phyloP scores from a whole-genome alignment of 495 filamentous ascomycete species.

The Penicillium taxi region DNA sequence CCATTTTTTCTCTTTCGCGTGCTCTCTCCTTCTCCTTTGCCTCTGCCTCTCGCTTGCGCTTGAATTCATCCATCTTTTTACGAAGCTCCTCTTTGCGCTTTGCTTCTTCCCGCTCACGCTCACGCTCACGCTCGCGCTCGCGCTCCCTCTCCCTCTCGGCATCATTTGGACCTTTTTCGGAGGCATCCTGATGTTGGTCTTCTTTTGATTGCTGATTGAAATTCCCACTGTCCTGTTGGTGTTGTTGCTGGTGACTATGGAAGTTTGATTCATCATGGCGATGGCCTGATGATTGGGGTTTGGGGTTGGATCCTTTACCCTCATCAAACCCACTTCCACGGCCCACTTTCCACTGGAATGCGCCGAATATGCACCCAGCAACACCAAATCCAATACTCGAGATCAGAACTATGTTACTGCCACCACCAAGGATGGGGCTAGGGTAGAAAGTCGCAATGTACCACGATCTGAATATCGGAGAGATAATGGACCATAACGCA shows the following conservation, averaged over 20 bases:
- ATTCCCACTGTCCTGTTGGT: conserved; percentile 10
- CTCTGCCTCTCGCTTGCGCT: conserved; percentile 36
- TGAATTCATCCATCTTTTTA: conserved; percentile 58
- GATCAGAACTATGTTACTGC: conserved; percentile 53
- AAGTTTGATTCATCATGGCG: conserved; percentile 12
- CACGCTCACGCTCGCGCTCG: conserved; percentile 41
- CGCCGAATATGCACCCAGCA: conserved; percentile 67
- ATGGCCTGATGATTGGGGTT: conserved; percentile 14
- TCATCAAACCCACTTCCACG: conserved; percentile 18
- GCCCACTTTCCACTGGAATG: conserved; percentile 46
- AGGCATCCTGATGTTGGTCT: conserved; percentile 19
- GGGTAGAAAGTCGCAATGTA: conserved; percentile 48
- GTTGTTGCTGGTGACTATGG: conserved; percentile 12
- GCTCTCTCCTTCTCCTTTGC: conserved; percentile 39
- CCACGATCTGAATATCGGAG: conserved; percentile 63
- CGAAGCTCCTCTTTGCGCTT: conserved; percentile 41
- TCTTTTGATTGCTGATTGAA: conserved; percentile 28
- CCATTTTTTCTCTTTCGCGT: conserved; percentile 44
- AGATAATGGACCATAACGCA: conserved; percentile 57
- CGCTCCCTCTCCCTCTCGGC: neutral
- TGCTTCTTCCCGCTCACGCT: conserved; percentile 66
- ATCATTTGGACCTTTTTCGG: conserved; percentile 14
- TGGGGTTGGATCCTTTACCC: conserved; percentile 12
- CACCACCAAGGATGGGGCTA: conserved; percentile 25
- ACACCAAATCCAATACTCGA: conserved; percentile 61